Base-by-base conservation (phyloP, 1,284 basidiomycete genomes). In the Pyrrhoderma noxium region DNA sequence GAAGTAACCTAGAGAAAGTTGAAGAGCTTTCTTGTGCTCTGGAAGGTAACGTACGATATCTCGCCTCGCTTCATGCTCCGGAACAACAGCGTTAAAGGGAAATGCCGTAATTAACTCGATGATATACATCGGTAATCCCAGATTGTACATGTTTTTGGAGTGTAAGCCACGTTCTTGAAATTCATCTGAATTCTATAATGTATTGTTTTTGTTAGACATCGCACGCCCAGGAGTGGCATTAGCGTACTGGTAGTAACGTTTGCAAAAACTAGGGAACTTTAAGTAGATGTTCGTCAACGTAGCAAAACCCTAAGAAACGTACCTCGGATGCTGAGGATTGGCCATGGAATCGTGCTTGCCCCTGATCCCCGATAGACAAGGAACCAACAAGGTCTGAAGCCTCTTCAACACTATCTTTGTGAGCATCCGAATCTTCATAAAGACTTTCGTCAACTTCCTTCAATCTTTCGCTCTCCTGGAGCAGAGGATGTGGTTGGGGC, bases 251-350 rank as follows among this genome's bases (percentile, higher is more conserved):
- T 40, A 76, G 61, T 19, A 76, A 60, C 43, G 68, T 67, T 57
- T 75, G 67, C 25, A 76, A 62, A 55, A 70, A 75, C 74, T 75
- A 36, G 31, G 21, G 35, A 37, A 51, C 22, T n/a, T 47, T 16
- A 56, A 36, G 16, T 23, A 16, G 22, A 22, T 31, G 40, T 45
- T 7, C 2, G 57, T 22, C n/a, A 40, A 5, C 8, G 35, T 36
- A 45, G 16, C 16, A 23, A 23, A 35, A 7, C 38, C 11, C 18
- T 7, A 8, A 31, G 11, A 5, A 31, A 60, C 63, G 38, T 53
- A 74, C 73, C 66, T 75, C 74, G 25, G 74, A 70, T 27, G 71
- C 67, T 18, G 73, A 70, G 2, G 71, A 70, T 56, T 71, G 71
- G 14, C 75, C 74, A 55, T 74, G 69, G 58, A 76, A 76, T 38